Evolutionary conservation across 352 stramenopile genomes (phyloP).

Genomic region (Phytophthora sp.): DNA sequence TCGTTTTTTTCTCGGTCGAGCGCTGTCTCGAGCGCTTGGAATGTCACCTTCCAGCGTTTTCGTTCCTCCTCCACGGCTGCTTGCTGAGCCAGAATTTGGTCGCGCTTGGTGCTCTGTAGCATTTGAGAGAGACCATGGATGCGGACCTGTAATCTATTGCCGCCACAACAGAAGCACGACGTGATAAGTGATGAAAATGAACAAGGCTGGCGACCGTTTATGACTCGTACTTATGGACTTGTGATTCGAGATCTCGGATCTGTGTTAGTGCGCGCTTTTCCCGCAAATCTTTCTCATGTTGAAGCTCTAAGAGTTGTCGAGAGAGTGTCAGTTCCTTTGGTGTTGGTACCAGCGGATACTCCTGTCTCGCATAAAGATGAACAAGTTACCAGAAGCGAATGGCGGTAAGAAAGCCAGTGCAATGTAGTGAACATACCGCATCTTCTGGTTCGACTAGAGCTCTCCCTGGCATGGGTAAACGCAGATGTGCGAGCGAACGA

Average conservation of each 20-base stretch:
- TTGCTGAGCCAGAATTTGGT: slow-evolving; percentile 65
- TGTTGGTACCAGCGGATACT: slow-evolving; percentile 74
- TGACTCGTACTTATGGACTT: slow-evolving; percentile 69
- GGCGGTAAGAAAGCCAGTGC: not conserved
- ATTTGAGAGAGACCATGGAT: slow-evolving; percentile 59
- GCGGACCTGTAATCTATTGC: slow-evolving; percentile 58
- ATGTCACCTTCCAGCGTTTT: slow-evolving; percentile 42
- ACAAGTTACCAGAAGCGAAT: not conserved
- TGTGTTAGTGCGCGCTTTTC: slow-evolving; percentile 66
- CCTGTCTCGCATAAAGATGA: slow-evolving; percentile 34
- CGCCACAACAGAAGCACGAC: not conserved
- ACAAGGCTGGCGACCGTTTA: not conserved
- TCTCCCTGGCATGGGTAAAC: slow-evolving; percentile 32
- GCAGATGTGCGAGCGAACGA: no score
- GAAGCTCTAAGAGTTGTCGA: slow-evolving; percentile 63
- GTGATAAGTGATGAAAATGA: not conserved
- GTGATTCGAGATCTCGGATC: slow-evolving; percentile 68
- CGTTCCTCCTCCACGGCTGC: slow-evolving; percentile 56
- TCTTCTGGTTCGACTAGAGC: slow-evolving; percentile 43
- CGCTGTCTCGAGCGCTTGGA: slow-evolving; percentile 50
- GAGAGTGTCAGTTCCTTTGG: slow-evolving; percentile 78
- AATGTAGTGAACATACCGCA: slow-evolving; percentile 29
- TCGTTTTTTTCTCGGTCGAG: slow-evolving; percentile 71
- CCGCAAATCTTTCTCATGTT: slow-evolving; percentile 72
- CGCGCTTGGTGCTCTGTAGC: slow-evolving; percentile 64